Base-by-base conservation (phyloP, 345 rosid genomes). In the Arabis alpina region DNA sequence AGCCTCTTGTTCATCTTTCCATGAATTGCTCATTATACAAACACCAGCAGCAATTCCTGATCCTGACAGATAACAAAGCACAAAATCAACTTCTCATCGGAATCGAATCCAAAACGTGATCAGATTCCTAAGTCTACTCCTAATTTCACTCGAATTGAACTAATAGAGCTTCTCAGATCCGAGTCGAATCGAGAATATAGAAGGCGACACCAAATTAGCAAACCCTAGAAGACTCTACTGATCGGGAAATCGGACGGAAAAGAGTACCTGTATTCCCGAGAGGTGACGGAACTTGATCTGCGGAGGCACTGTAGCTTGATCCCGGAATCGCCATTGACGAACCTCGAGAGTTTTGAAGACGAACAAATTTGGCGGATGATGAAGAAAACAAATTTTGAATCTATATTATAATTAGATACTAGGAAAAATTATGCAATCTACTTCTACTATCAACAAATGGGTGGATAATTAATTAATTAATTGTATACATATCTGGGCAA, bases 11-110 rank as follows among this genome's bases (percentile, higher is more conserved):
- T 80, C 87, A 6, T 82, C 81, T 73, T 84, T 89, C 98, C 97
- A 93, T 5, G 80, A 56, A 45, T 40, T 82, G 70, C 71, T 93
- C 96, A 93, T 93, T 81, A 93, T 89, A 73, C 97, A 93, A 64
- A 85, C 87, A 65, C 97, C 98, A 4, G 75, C 83, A 58, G 6
- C 68, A 52, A 32, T 76, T 51, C 79, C 79, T 70, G 55, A 14
- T 51, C 79, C 79, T 70, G 55, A 14, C 15, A 66, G 2, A 32
- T 45, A 5, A 24, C 9, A 50, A 42, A 51, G 4, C 36, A 45
- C 8, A 66, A 10, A 41, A 56, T 58, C 49, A 32, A 44, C 32
- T 28, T 28, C 32, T 28, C 32, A 28, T 28, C 32, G 32, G 32
- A 28, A 5, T 28, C 4, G 1, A 28, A 28, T 3, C 32, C 0